Evolutionary conservation across 2,329 filamentous ascomycete species (phyloP).

Genomic region (Scytalidium lignicola): DNA sequence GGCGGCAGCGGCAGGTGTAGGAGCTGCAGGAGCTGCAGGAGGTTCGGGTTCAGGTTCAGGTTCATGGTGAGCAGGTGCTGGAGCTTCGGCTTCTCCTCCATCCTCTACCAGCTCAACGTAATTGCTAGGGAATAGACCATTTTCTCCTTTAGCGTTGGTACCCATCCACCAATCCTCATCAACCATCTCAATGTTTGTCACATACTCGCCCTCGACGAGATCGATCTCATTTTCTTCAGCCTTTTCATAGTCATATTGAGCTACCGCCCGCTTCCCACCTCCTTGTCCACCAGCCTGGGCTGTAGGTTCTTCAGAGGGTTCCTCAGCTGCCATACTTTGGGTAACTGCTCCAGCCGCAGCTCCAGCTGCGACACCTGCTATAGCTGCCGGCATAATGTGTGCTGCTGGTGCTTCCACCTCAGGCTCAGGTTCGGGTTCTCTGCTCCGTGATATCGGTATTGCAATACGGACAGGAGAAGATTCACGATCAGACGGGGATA

Average conservation of each 20-base stretch:
- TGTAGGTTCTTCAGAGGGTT: constrained; percentile 60
- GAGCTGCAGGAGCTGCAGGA: constrained; percentile 34
- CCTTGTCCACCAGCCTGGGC: constrained; percentile 39
- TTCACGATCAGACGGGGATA: constrained; percentile 43
- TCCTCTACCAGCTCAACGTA: constrained; percentile 84
- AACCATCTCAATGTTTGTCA: constrained; percentile 93
- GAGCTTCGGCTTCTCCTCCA: constrained; percentile 35
- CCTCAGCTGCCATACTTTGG: constrained; percentile 40
- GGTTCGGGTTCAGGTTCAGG: constrained; percentile 30
- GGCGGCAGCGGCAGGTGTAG: constrained; percentile 30
- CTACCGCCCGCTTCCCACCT: constrained; percentile 68
- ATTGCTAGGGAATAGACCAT: constrained; percentile 91
- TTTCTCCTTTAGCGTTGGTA: constrained; percentile 77
- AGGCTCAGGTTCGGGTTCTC: background rate
- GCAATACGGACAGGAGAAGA: constrained; percentile 79
- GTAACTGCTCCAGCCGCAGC: background rate
- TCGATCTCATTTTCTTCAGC: constrained; percentile 97
- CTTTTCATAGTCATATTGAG: constrained; percentile 96
- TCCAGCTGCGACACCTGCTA: background rate
- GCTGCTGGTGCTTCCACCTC: constrained; percentile 48
- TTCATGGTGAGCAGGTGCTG: constrained; percentile 12
- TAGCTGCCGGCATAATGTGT: constrained; percentile 44
- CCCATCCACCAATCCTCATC: constrained; percentile 99
- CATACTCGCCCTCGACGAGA: constrained; percentile 78
- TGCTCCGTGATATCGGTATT: constrained; percentile 70